These are phyloP conservation scores for Fistulifera pelliculosa DNA, from an alignment of 108 stramenopile genomes.

Conservation along the genomic window DNA sequence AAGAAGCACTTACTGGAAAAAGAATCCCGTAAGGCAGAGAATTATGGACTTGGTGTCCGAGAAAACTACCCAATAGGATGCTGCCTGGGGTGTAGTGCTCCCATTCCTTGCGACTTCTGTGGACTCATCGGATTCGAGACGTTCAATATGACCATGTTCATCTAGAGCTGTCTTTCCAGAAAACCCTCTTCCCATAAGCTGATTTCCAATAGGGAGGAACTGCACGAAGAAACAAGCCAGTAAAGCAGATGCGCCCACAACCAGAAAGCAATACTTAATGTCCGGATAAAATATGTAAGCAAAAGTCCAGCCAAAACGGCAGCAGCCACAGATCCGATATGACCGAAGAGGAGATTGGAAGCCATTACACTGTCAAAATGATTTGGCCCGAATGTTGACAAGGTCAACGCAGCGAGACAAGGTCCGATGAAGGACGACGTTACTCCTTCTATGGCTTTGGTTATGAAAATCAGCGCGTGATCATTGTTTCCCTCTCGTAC, in stretches of 20 bases:
- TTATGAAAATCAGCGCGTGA: constrained; percentile 59
- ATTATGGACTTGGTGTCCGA: constrained; percentile 54
- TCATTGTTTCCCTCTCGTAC: constrained; percentile 58
- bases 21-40: constrained; percentile 77
- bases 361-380: constrained; percentile 82
- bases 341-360: constrained; percentile 74
- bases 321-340: constrained; percentile 58
- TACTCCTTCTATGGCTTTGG: constrained; percentile 76
- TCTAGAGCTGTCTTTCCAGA: constrained; percentile 36
- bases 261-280: constrained; percentile 79
- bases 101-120: background rate
- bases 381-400: constrained; percentile 73
- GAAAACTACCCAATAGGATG: constrained; percentile 62
- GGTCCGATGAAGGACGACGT: constrained; percentile 76
- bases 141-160: constrained; percentile 35
- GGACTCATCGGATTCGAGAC: constrained; percentile 6
- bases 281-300: constrained; percentile 64
- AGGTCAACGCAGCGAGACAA: constrained; percentile 67
- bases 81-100: constrained; percentile 25
- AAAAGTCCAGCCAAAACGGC: constrained; percentile 66
- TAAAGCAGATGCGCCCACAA: constrained; percentile 64
- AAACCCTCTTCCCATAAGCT: constrained; percentile 28
- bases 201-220: constrained; percentile 69
- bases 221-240: constrained; percentile 55
- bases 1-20: constrained; percentile 48